Conservation (phyloP, 768 basidiomycete species). For the Boletus sp. region DNA sequence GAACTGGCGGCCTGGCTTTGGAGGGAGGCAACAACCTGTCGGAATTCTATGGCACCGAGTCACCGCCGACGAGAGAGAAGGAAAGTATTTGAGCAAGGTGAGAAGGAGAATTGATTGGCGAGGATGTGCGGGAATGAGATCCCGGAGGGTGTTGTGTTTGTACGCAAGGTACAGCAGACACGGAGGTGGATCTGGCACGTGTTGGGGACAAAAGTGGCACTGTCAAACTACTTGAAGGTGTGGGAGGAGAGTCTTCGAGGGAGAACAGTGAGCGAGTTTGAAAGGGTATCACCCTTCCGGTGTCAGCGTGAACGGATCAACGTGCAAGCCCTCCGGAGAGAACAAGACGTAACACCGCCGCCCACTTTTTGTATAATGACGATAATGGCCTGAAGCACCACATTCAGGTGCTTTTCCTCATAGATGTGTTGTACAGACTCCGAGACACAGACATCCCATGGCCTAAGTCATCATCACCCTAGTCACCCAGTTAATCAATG, state of each 20-base stretch:
- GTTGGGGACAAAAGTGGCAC: conserved; percentile 31
- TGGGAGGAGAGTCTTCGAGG: conserved; percentile 6
- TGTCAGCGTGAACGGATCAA: no score
- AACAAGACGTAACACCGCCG: no score
- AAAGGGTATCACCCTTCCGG: conserved; percentile 55
- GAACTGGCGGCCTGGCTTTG: conserved; percentile 62
- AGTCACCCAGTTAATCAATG: no score
- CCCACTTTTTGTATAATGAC: no score
- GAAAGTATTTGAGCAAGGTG: conserved; percentile 62
- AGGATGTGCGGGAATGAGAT: conserved; percentile 45
- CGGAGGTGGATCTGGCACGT: conserved; percentile 40
- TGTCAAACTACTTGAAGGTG: conserved; percentile 9
- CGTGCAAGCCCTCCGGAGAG: no score
- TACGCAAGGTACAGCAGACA: conserved; percentile 37
- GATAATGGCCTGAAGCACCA: no score
- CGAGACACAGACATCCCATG: no score
- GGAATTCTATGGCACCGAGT: conserved; percentile 97
- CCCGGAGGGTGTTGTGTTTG: conserved; percentile 42
- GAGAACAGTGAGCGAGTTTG: conserved; percentile 2
- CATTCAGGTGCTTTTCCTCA: no score
- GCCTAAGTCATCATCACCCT: no score
- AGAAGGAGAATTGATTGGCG: conserved; percentile 42
- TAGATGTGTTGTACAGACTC: no score
- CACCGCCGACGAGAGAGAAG: conserved; percentile 88
- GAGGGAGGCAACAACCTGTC: conserved; percentile 83